Percentiles rank a stretch among this genome's conserved stretches.
Evolutionary conservation across 495 filamentous ascomycete genomes (phyloP).

Genomic region (Hypoxylon lienhwacheense): DNA sequence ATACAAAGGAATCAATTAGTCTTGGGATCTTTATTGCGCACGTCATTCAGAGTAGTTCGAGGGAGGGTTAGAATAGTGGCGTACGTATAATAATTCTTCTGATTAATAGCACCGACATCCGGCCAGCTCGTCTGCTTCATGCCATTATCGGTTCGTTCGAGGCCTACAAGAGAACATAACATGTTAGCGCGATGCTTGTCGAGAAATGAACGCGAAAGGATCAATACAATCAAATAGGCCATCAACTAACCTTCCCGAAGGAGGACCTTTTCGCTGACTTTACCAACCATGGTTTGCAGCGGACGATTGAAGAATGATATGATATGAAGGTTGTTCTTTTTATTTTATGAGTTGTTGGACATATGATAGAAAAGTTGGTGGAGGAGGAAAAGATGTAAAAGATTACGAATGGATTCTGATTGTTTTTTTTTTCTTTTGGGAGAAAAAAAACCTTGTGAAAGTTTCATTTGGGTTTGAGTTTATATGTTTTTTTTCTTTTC

Average conservation of each 20-base stretch:
- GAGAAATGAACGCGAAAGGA: background rate
- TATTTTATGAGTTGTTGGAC: constrained; percentile 1
- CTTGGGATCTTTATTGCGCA: background rate
- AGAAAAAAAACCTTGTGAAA: constrained; percentile 12
- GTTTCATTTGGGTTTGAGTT: background rate
- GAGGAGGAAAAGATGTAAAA: background rate
- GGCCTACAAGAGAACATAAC: constrained; percentile 53
- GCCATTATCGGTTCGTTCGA: constrained; percentile 95
- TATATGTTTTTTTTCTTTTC: constrained; percentile 8
- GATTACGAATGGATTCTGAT: constrained; percentile 16
- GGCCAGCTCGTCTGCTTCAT: constrained; percentile 96
- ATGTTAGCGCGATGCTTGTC: constrained; percentile 1
- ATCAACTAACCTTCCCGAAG: constrained; percentile 49
- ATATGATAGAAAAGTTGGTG: background rate
- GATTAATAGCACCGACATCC: constrained; percentile 87
- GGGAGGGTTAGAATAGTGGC: too few relatives aligned
- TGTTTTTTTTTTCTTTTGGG: too few relatives aligned
- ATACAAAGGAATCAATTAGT: constrained; percentile 36
- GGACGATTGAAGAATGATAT: constrained; percentile 3
- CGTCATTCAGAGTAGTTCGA: background rate
- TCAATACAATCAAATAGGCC: background rate
- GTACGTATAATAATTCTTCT: constrained; percentile 99
- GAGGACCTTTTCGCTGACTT: constrained; percentile 58
- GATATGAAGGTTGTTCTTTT: constrained; percentile 10
- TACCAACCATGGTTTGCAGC: constrained; percentile 50